phyloP scores from a whole-genome alignment of 2,329 filamentous ascomycete species.

The Claviceps quebecensis region DNA sequence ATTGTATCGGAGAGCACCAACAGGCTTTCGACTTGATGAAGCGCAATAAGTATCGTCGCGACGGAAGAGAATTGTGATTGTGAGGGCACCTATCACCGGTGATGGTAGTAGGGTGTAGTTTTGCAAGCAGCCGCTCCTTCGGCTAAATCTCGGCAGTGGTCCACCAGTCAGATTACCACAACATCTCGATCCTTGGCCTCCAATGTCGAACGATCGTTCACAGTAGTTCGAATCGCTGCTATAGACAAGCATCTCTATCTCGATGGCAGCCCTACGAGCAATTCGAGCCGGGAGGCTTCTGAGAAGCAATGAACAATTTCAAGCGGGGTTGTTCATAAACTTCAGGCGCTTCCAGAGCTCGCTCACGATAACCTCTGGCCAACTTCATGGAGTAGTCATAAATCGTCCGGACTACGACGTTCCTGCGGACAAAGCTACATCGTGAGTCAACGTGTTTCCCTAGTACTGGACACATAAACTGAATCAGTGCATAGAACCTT shows the following conservation, averaged over 20 bases:
- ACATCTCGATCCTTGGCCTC: constrained; percentile 6
- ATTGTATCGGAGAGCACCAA: constrained; percentile 43
- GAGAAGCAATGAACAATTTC: constrained; percentile 27
- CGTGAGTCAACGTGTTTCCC: constrained; percentile 37
- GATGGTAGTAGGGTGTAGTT: constrained; percentile 10
- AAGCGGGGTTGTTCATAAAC: constrained; percentile 25
- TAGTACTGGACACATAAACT: neutral
- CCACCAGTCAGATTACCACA: constrained; percentile 25
- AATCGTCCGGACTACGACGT: constrained; percentile 74
- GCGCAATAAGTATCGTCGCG: constrained; percentile 18
- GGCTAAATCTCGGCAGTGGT: constrained; percentile 28
- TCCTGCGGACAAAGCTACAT: constrained; percentile 75
- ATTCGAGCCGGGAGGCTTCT: constrained; percentile 38
- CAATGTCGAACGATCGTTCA: constrained; percentile 5
- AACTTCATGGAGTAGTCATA: constrained; percentile 22
- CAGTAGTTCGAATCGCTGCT: constrained; percentile 8
- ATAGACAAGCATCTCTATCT: constrained; percentile 10
- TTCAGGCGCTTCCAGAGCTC: constrained; percentile 42
- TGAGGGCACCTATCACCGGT: constrained; percentile 12
- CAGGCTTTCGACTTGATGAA: constrained; percentile 11
- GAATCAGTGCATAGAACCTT: constrained; percentile 47
- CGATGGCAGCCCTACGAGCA: constrained; percentile 54
- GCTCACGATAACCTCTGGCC: constrained; percentile 27
- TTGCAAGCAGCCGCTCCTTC: constrained; percentile 37
- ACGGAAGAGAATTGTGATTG: constrained; percentile 20